Percentiles rank a stretch among this genome's conserved stretches.
phyloP scores from a whole-genome alignment of 306 rosid genomes.

The Cicer pinnatifidum region DNA sequence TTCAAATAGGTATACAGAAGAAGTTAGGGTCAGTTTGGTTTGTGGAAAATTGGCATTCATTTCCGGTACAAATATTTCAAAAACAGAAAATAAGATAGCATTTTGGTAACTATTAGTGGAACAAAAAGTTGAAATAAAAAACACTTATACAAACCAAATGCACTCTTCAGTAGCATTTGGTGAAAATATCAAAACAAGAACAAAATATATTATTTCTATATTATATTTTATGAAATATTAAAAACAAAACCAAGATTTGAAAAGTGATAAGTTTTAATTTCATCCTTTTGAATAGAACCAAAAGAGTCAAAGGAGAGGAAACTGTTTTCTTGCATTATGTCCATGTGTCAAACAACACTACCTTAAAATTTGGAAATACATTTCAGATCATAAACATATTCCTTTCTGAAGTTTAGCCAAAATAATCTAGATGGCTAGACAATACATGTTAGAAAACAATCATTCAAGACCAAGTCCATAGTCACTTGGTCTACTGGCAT shows the following conservation, averaged over 20 bases:
- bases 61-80: background rate
- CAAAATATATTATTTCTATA: background rate
- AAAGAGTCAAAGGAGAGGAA: background rate
- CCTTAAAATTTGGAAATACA: background rate
- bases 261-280: background rate
- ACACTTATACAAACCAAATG: background rate
- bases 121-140: background rate
- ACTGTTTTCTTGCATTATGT: background rate
- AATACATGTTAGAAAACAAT: too few species aligned
- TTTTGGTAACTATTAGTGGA: background rate
- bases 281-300: background rate
- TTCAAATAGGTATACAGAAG: slow-evolving; percentile 10
- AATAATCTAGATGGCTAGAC: background rate
- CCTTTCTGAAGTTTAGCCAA: slow-evolving; percentile 17
- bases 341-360: background rate
- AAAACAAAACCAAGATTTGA: background rate
- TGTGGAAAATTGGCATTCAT: background rate
- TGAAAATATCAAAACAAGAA: background rate
- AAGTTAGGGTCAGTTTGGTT: background rate
- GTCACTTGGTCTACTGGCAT: too few species aligned
- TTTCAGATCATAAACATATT: slow-evolving; percentile 25
- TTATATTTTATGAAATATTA: too few species aligned
- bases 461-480: too few species aligned
- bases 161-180: background rate
- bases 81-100: background rate